Evolutionary conservation across 495 filamentous ascomycete species (phyloP).

Genomic region (Podospora appendiculata): DNA sequence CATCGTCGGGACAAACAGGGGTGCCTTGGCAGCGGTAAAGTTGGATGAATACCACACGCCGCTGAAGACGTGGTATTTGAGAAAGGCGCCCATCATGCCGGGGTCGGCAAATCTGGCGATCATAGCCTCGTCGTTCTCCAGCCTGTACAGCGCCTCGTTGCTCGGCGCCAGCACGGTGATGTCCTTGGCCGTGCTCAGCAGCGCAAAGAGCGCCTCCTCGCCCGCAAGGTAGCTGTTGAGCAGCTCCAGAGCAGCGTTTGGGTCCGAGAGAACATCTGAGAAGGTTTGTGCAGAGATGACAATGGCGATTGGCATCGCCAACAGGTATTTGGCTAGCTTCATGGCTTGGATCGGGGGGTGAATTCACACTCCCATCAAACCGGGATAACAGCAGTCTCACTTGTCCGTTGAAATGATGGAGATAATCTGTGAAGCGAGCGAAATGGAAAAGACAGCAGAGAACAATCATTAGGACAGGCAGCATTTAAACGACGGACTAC

Average conservation of each 20-base stretch:
- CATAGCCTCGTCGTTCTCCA: slow-evolving; percentile 26
- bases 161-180: slow-evolving; percentile 60
- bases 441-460: too few species aligned
- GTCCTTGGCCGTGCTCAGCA: slow-evolving; percentile 38
- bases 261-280: slow-evolving; percentile 25
- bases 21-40: slow-evolving; percentile 15
- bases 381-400: too few species aligned
- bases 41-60: slow-evolving; percentile 41
- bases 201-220: slow-evolving; percentile 28
- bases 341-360: too few species aligned
- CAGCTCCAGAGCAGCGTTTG: slow-evolving; percentile 32
- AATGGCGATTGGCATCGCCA: slow-evolving; percentile 15
- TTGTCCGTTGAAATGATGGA: too few species aligned
- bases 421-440: too few species aligned
- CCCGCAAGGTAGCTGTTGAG: slow-evolving; percentile 36
- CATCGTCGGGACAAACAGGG: slow-evolving; percentile 46
- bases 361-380: too few species aligned
- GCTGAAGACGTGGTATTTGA: slow-evolving; percentile 60
- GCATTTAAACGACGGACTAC: too few species aligned
- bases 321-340: slow-evolving; percentile 25
- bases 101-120: slow-evolving; percentile 23
- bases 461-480: too few species aligned
- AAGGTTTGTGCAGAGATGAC: slow-evolving; percentile 25
- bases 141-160: slow-evolving; percentile 46
- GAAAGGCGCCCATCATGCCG: slow-evolving; percentile 36